Evolutionary conservation across 176 grass and related monocot genomes (phyloP), one percentile per base, ranked within the genome.

Genomic region (Aegilops sharonensis): DNA sequence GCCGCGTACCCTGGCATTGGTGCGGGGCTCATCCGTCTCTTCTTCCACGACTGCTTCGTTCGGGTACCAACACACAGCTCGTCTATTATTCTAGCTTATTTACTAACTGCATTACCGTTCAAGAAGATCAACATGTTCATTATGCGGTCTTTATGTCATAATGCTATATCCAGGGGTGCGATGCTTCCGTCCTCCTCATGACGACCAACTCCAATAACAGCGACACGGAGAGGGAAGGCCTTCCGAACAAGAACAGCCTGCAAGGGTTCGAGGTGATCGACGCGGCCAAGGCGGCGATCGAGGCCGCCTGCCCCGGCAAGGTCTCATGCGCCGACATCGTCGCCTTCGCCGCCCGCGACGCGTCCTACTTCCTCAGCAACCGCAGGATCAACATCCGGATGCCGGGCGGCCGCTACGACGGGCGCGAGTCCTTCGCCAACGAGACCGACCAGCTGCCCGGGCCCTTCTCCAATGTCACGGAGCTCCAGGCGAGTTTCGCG

Each of bases 191-290:
- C 7, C 56, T 59, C 2, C 20, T 59, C 18, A 59, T 20, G 2
- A 59, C 56, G 56, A 59, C 56, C 56, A 59, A 59, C 56, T 59
- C 56, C 56, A 59, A 59, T 0, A 59, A 59, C 20, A 21, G 17
- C 20, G 56, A 59, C 18, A 59, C 56, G 20, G 56, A 59, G 56
- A 59, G 56, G 56, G 56, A 59, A 59, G 56, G 56, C 56, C 56
- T 18, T 59, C 56, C 20, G 0, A 59, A 59, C 56, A 20, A 21
- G 56, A 59, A 59, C 24, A 75, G 24, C 79, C 66, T 88, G 1
- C 81, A 78, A 2, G 91, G 88, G 40, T 93, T 88, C 75, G 73
- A 91, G 52, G 70, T 91, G 34, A 86, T 93, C 79, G 89, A 93
- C 68, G 64, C n/a, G 5, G 85, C 82, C 15, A 93, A 94, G 77